Base-by-base conservation (phyloP, 2,329 filamentous ascomycete genomes). In the Chaetoscypha palmicola region DNA sequence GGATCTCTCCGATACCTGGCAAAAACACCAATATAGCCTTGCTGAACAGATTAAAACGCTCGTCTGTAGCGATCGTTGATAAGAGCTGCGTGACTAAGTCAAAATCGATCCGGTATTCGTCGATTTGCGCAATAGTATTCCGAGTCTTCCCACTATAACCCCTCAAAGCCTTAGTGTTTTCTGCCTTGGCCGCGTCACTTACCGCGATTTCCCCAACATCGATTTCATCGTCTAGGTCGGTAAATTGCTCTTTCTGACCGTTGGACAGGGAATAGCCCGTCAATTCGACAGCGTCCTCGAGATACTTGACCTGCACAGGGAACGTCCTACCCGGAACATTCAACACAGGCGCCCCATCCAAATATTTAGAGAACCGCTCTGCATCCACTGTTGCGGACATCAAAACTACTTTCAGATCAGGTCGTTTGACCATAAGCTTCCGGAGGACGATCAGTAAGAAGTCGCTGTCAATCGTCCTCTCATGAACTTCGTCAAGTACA, bases 321-420 rank as follows among this genome's bases (percentile, higher is more conserved):
- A 94, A 98, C 0, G 91, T 97, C 36, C 92, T 79, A 0, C 92
- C 92, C 2, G 92, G 92, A 11, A 98, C 88, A 47, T 85, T 89
- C 42, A 98, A 70, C 31, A 97, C 80, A 0, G 91, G 91, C 1
- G 91, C 91, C 3, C 81, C 80, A 43, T 83, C 81, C 2, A 98
- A 75, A 60, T 97, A 98, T 9, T 79, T 77, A 0, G 92, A 96
- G 62, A 98, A 96, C 12, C 83, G 81, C 47, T 91, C 82, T 0
- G 92, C 88, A 63, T 98, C 88, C 5, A 98, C 88, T 0, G 92
- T 98, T 9, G 92, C 92, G 53, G 91, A 97, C 92, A 98, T 98
- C 37, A 98, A 74, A 28, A 98, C 76, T 16, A 98, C 84, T 65
- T 94, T 97, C 40, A 98, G 71, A 51, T 94, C 86, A 48, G 82